Percentiles rank a stretch among this genome's conserved stretches.
phyloP scores from a whole-genome alignment of 257 asterid species.

The Solanum tarapatanum region DNA sequence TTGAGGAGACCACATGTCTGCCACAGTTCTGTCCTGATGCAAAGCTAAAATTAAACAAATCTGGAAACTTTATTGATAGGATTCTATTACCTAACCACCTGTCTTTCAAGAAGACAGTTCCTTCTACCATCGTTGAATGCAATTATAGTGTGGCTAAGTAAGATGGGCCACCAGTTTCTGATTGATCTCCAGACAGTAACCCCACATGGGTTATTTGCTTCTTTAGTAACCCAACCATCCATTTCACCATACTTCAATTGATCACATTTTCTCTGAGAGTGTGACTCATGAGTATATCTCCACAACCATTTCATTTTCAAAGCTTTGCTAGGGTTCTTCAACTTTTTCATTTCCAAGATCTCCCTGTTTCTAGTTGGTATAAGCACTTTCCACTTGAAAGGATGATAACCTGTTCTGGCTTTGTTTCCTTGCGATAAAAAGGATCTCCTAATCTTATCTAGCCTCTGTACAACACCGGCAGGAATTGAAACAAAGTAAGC shows the following conservation, averaged over 20 bases:
- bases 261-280: background rate
- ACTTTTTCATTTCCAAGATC: background rate
- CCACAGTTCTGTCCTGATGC: background rate
- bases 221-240: background rate
- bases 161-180: background rate
- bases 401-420: background rate
- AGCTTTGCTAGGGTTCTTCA: background rate
- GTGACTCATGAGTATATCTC: background rate
- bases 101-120: background rate
- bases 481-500: background rate
- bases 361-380: background rate
- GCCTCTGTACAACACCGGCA: background rate
- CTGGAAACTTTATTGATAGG: background rate
- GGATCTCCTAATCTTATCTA: background rate
- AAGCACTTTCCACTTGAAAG: background rate
- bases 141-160: background rate
- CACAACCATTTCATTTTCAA: background rate
- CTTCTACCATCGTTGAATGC: background rate
- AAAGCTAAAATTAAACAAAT: background rate
- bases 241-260: background rate
- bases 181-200: background rate
- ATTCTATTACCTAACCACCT: background rate
- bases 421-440: background rate
- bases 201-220: background rate
- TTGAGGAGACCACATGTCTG: background rate